Conservation (phyloP, 176 grass and related monocot genomes). For the Avena insularis region DNA sequence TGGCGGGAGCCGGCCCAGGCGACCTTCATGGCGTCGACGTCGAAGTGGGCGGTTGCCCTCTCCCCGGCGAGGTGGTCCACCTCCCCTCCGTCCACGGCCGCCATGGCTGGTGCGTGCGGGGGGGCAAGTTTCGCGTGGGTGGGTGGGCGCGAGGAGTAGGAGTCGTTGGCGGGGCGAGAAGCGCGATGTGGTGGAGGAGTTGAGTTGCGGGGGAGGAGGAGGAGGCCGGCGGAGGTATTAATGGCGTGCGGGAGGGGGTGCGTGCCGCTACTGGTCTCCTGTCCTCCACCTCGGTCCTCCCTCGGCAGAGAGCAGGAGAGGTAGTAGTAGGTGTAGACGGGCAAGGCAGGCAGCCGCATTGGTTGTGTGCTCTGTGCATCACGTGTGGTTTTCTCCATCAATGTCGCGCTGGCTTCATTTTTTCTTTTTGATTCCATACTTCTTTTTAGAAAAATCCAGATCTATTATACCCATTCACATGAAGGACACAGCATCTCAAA, state of each 20-base stretch:
- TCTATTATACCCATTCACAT: too few species aligned
- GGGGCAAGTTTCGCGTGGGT: neutral
- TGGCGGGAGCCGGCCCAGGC: slow-evolving; percentile 94
- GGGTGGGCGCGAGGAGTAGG: neutral
- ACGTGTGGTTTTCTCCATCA: too few species aligned
- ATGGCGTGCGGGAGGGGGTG: neutral
- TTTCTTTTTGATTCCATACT: too few species aligned
- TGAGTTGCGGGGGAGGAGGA: neutral
- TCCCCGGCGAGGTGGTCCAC: slow-evolving; percentile 71
- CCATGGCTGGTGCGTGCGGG: neutral
- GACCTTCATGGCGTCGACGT: slow-evolving; percentile 89
- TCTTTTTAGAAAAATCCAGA: too few species aligned
- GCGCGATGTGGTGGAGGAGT: neutral
- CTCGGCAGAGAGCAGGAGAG: too few species aligned
- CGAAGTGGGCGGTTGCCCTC: slow-evolving; percentile 72
- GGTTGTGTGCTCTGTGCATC: too few species aligned
- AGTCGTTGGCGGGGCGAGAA: neutral
- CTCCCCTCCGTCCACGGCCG: slow-evolving; percentile 42
- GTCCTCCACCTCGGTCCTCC: too few species aligned
- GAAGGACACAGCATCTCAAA: too few species aligned
- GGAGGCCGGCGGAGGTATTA: neutral
- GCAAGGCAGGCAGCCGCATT: too few species aligned
- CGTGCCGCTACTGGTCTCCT: slow-evolving; percentile 1
- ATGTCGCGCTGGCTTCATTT: too few species aligned
- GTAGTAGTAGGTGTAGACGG: too few species aligned